Percentiles rank a stretch among this genome's conserved stretches.
phyloP scores from a whole-genome alignment of 106 monocot genomes.

The Dendrobium catenatum region DNA sequence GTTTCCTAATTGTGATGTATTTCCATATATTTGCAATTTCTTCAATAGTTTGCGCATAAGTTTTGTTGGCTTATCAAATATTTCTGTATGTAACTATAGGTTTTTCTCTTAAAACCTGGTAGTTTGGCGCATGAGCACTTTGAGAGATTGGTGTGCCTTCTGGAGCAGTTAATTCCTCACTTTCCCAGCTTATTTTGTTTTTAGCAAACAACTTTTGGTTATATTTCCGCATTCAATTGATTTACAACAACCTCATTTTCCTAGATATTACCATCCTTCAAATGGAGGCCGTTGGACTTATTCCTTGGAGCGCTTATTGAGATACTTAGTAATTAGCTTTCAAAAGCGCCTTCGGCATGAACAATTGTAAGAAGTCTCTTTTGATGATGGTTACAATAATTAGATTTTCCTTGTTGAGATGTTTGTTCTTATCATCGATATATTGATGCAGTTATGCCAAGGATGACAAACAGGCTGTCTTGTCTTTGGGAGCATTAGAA shows the following conservation, averaged over 20 bases:
- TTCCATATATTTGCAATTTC: background rate
- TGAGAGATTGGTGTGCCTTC: slow-evolving; percentile 64
- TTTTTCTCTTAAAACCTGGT: slow-evolving; percentile 80
- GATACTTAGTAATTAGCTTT: slow-evolving; percentile 73
- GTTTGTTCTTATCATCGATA: background rate
- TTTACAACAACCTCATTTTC: slow-evolving; percentile 7
- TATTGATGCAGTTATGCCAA: slow-evolving; percentile 32
- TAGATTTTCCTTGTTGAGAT: background rate
- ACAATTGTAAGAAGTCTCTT: slow-evolving; percentile 58
- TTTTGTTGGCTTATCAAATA: background rate
- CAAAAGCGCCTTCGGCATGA: slow-evolving; percentile 72
- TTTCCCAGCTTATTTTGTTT: background rate
- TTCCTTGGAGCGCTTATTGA: slow-evolving; percentile 80
- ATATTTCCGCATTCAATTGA: slow-evolving; percentile 1
- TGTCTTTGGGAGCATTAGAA: slow-evolving; percentile 69
- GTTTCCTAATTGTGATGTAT: background rate
- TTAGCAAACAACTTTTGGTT: background rate
- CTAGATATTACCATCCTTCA: slow-evolving; percentile 96
- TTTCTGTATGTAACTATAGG: slow-evolving; percentile 37
- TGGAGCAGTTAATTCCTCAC: slow-evolving; percentile 74
- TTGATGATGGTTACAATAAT: background rate
- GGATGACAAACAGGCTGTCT: slow-evolving; percentile 20
- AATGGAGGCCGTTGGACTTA: slow-evolving; percentile 97
- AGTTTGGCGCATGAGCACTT: slow-evolving; percentile 63
- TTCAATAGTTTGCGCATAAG: background rate